Base-by-base conservation (phyloP, 352 stramenopile genomes). In the Globisporangium emineosum region DNA sequence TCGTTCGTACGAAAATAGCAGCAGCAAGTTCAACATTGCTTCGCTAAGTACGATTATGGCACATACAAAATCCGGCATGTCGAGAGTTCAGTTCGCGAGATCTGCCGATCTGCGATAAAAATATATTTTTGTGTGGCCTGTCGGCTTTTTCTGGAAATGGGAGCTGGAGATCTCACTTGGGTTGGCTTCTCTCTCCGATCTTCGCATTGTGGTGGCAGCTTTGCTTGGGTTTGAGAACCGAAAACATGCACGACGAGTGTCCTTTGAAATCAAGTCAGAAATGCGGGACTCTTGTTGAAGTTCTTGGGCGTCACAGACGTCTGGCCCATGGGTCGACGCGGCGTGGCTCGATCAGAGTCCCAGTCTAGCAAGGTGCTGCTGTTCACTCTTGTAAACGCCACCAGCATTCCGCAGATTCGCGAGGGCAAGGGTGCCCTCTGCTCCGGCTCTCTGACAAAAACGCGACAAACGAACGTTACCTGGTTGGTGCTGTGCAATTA, bases 1-100 rank as follows among this genome's bases (percentile, higher is more conserved):
- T 56, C 27, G 50, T 56, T 27, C 5, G 50, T 33, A 23, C 21
- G 13, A 23, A 15, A 10, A 21, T n/a, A 19, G 50, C 27, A 43
- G 32, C n/a, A n/a, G n/a, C n/a, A 54, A 56, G 50, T 56, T 56
- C 50, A 56, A 56, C 50, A 6, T 56, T 27, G 27, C 17, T 27
- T 19, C 27, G 32, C 9, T 37, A 56, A 56, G 50, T 56, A 56
- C 50, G 50, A 56, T 12, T 53, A 15, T 17, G 23, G 15, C 23
- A 5, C 49, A 56, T 56, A 37, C 27, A 56, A 56, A 25, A 5
- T 10, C 9, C 21, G 10, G 23, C 47, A 53, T 25, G 10, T 30
- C 21, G 25, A 56, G 50, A 56, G 50, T 56, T 56, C 50, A 56
- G 50, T 37, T 56, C 27, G 27, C 32, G 13, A 15, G 21, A 56